Evolutionary conservation across 208 protist genomes (phyloP).

Genomic region (Phytomonas sp.): DNA sequence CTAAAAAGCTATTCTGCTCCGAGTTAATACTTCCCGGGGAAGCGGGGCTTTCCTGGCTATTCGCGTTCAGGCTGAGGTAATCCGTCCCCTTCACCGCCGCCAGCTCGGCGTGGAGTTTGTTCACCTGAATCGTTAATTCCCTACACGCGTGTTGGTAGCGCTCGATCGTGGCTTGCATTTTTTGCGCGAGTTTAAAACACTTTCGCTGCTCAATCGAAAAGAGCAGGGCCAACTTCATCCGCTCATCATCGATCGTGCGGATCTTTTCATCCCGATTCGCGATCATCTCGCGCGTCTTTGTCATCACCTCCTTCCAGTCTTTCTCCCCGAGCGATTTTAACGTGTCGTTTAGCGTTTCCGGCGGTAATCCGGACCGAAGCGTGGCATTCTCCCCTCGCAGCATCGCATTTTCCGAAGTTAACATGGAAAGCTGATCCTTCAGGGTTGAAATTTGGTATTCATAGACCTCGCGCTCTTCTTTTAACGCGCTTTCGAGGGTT

Average conservation of each 20-base stretch:
- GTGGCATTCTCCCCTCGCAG: constrained; percentile 40
- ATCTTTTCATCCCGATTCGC: constrained; percentile 37
- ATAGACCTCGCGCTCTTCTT: constrained; percentile 66
- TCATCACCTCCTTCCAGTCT: constrained; percentile 39
- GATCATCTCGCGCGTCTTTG: constrained; percentile 42
- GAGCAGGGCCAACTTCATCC: constrained; percentile 48
- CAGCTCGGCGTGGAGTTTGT: constrained; percentile 53
- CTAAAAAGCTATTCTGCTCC: background rate
- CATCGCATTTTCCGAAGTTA: constrained; percentile 57
- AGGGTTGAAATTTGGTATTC: constrained; percentile 60
- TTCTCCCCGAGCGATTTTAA: constrained; percentile 11
- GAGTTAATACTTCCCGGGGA: constrained; percentile 9
- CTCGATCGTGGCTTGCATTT: constrained; percentile 39
- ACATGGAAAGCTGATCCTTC: constrained; percentile 48
- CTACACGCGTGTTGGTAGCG: constrained; percentile 46
- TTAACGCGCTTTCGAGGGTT: constrained; percentile 52
- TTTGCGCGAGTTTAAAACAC: constrained; percentile 60
- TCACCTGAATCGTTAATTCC: constrained; percentile 26
- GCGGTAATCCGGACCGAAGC: constrained; percentile 25
- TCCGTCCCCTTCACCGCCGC: constrained; percentile 62
- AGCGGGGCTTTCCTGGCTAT: constrained; percentile 8
- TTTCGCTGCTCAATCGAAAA: constrained; percentile 59
- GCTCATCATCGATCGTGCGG: constrained; percentile 46
- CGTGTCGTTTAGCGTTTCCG: constrained; percentile 24
- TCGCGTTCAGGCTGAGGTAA: constrained; percentile 51